Percentiles rank a stretch among this genome's conserved stretches.
Conservation (phyloP, 1,284 basidiomycete genomes). For the Exobasidium rhododendri region DNA sequence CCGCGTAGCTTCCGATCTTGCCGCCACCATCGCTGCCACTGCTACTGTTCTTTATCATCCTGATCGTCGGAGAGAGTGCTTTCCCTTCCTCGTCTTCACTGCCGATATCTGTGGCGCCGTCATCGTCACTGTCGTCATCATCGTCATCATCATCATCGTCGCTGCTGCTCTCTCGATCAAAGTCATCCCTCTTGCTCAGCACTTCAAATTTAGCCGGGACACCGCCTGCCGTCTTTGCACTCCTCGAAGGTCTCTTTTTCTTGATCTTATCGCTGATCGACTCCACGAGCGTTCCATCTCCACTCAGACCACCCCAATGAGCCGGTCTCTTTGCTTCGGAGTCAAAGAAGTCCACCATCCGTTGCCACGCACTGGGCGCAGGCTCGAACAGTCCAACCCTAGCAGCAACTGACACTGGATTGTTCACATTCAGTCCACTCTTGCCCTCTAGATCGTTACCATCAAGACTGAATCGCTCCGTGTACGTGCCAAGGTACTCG, state of each 20-base stretch:
- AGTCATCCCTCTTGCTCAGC: constrained; percentile 19
- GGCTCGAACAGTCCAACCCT: constrained; percentile 42
- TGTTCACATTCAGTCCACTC: neutral
- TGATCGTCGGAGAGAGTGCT: neutral
- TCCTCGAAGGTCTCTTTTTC: neutral
- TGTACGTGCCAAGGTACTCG: constrained; percentile 41
- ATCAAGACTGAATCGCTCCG: constrained; percentile 27
- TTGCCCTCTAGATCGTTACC: neutral
- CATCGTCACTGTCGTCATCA: constrained; percentile 16
- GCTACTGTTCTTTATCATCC: constrained; percentile 19
- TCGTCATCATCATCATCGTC: constrained; percentile 7
- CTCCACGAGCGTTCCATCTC: constrained; percentile 6
- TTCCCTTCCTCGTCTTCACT: constrained; percentile 20
- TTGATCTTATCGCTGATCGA: neutral
- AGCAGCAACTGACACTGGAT: constrained; percentile 4
- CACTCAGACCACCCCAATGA: constrained; percentile 30
- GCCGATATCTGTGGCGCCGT: constrained; percentile 31
- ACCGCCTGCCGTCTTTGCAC: constrained; percentile 13
- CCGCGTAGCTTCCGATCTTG: constrained; percentile 10
- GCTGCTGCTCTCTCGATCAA: constrained; percentile 4
- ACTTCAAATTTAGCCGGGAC: constrained; percentile 37
- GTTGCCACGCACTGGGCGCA: constrained; percentile 28
- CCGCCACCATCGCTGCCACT: constrained; percentile 12
- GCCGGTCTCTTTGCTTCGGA: constrained; percentile 19
- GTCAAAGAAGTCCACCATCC: constrained; percentile 24